phyloP scores from a whole-genome alignment of 2,329 filamentous ascomycete species.

The Fusarium chaquense region DNA sequence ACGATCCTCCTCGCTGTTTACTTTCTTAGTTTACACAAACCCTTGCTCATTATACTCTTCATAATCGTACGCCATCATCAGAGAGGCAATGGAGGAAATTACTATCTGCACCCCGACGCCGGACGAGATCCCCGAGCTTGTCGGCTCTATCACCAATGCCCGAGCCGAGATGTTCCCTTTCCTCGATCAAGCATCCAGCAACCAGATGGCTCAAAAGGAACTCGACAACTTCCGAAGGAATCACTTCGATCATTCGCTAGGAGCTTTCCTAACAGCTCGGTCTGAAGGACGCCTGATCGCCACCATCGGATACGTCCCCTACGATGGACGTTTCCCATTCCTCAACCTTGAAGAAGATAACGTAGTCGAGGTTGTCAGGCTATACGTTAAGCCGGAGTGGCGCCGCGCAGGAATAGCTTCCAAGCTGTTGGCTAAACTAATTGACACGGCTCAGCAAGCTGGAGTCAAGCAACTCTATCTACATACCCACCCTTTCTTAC shows the following conservation, averaged over 20 bases:
- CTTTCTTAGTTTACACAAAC: not conserved
- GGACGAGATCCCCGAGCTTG: constrained; percentile 42
- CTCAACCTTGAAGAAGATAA: constrained; percentile 31
- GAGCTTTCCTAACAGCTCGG: constrained; percentile 39
- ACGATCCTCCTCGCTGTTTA: not conserved
- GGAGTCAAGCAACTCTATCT: constrained; percentile 44
- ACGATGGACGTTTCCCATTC: constrained; percentile 45
- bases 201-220: constrained; percentile 31
- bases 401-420: constrained; percentile 49
- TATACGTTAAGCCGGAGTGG: constrained; percentile 45
- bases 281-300: constrained; percentile 36
- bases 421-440: constrained; percentile 32
- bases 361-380: constrained; percentile 46
- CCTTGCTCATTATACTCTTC: too few relatives aligned
- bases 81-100: constrained; percentile 12
- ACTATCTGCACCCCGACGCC: constrained; percentile 27
- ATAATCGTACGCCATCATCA: accelerated
- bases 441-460: constrained; percentile 23
- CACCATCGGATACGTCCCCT: constrained; percentile 45
- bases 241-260: constrained; percentile 42
- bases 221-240: constrained; percentile 37
- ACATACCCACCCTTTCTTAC: constrained; percentile 49
- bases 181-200: constrained; percentile 35
- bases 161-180: constrained; percentile 49
- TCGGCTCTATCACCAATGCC: constrained; percentile 41